Conservation (phyloP, 768 basidiomycete genomes). For the Agaricus bisporus region DNA sequence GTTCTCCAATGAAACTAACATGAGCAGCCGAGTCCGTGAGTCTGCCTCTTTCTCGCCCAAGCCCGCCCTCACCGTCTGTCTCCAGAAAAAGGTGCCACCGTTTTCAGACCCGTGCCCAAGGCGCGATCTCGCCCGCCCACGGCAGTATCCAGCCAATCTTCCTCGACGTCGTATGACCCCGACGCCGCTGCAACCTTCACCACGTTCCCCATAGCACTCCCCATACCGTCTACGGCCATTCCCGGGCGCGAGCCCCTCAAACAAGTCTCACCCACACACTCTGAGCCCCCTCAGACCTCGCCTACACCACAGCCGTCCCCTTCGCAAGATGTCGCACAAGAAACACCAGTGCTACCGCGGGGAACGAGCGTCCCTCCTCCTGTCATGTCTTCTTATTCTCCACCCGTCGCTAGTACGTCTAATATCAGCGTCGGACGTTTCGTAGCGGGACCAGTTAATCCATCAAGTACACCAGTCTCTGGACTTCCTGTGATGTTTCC, state of each 20-base stretch:
- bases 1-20: slow-evolving; percentile 13
- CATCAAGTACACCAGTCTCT: neutral
- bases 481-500: neutral
- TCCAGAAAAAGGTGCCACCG: slow-evolving; percentile 63
- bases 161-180: neutral
- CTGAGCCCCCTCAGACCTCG: neutral
- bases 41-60: slow-evolving; percentile 17
- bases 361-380: neutral
- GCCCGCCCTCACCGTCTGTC: slow-evolving; percentile 4
- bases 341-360: neutral
- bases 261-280: neutral
- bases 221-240: slow-evolving; percentile 1
- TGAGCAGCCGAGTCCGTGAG: slow-evolving; percentile 64
- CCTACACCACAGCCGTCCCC: neutral
- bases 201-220: neutral
- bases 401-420: slow-evolving; percentile 1
- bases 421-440: slow-evolving; percentile 1
- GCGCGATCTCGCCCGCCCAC: slow-evolving; percentile 37
- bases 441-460: neutral
- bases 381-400: neutral
- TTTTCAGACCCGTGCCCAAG: slow-evolving; percentile 66
- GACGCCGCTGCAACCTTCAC: neutral
- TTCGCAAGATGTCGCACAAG: neutral
- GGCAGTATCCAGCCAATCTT: neutral
- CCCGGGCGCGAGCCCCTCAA: neutral